These are phyloP conservation scores for Aspergillus olivimuriae DNA, from an alignment of 495 filamentous ascomycete species.

Conservation along the genomic window DNA sequence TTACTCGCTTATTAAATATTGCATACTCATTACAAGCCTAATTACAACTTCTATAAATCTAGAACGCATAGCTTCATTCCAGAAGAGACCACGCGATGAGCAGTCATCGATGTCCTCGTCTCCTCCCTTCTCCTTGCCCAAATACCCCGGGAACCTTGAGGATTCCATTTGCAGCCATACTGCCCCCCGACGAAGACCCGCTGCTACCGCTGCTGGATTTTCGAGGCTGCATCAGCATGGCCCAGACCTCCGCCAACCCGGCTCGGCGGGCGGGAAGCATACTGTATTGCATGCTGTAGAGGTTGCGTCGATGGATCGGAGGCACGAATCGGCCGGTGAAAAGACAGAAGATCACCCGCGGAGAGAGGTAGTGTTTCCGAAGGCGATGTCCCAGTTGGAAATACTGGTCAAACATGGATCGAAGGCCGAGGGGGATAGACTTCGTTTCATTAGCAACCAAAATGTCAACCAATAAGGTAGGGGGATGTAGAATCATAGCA, in stretches of 20 bases:
- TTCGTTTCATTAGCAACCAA: conserved; percentile 27
- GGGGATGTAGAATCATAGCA: background rate
- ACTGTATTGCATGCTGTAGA: conserved; percentile 97
- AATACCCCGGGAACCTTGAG: conserved; percentile 31
- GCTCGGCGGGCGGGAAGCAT: conserved; percentile 85
- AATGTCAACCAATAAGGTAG: too few species aligned
- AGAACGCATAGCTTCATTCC: conserved; percentile 3
- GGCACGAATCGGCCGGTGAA: conserved; percentile 84
- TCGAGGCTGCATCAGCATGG: conserved; percentile 54
- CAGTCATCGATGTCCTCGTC: conserved; percentile 34
- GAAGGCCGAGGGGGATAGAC: conserved; percentile 85
- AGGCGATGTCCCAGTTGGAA: conserved; percentile 90
- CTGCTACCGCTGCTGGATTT: conserved; percentile 25
- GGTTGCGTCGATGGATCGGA: conserved; percentile 85
- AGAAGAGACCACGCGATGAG: background rate
- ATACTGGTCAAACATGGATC: conserved; percentile 93
- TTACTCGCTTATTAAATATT: background rate
- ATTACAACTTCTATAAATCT: conserved; percentile 2
- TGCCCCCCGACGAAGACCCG: conserved; percentile 20
- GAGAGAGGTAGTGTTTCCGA: conserved; percentile 89
- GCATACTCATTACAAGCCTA: background rate
- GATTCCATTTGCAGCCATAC: conserved; percentile 21
- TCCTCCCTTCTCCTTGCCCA: conserved; percentile 29
- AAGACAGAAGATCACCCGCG: conserved; percentile 78
- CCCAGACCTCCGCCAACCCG: conserved; percentile 80